Evolutionary conservation across 768 basidiomycete species (phyloP), one percentile per base, ranked within the genome.

Genomic region (Royoungia palumana): DNA sequence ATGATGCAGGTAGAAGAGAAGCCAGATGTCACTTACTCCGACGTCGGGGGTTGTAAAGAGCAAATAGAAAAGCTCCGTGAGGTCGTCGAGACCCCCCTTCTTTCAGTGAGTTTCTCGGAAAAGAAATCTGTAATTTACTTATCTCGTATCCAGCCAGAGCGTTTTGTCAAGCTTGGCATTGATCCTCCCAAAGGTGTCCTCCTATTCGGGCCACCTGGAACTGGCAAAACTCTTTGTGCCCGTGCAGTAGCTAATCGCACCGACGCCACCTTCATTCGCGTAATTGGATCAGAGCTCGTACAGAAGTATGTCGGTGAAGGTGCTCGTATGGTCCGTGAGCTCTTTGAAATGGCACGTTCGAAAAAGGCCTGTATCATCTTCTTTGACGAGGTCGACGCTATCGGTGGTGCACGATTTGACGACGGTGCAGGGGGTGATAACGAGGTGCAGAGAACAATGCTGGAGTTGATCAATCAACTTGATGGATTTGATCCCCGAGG

Each of bases 1-100:
- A 97, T 98, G 95, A 99, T 99, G 96, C 92, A 95, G 70, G 95
- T 97, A 19, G 95, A 97, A 67, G 95, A 97, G 73, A 94, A 96
- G 67, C 94, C 95, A 0, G 94, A 96, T 59, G 93, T 97, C 34
- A 97, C 95, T 3, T 98, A 98, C 66, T 94, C 93, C 4, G 96
- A 98, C 62, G 80, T 99, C 47, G 96, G 96, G 53, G 96, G 96
- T 5, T 98, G 96, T 72, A 98, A 98, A 72, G 96, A 98, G 65
- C 96, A 98, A 70, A 98, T 98, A 56, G 96, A 99, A 76, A 98
- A 98, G 72, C 78, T 99, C 38, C 80, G 95, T 36, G 96, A 99
- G 72, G 96, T 99, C 19, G 96, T 99, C 17, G 96, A 98, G 71
- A 89, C 91, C 1, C 96, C 96, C 21, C 74, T 98, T 39, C 81